These are phyloP conservation scores for Cyberlindnera nakhonratchasimensis DNA, from an alignment of 805 yeast species.

Conservation along the genomic window DNA sequence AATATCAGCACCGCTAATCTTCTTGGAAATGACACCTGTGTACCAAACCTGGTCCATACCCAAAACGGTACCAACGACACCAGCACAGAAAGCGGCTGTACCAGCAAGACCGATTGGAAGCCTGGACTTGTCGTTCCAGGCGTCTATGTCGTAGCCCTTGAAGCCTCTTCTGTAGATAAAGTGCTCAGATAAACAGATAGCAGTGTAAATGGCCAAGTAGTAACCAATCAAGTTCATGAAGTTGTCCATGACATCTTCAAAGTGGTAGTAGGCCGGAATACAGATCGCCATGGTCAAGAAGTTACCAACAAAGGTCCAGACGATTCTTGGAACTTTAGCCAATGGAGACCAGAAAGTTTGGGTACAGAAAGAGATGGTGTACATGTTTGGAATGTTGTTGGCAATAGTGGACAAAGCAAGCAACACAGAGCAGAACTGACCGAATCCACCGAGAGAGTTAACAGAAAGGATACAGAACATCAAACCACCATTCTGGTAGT, in stretches of 20 bases:
- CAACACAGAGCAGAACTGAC: slow-evolving; percentile 83
- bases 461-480: slow-evolving; percentile 73
- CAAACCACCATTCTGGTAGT: slow-evolving; percentile 73
- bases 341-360: slow-evolving; percentile 81
- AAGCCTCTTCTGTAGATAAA: slow-evolving; percentile 68
- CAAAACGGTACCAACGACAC: slow-evolving; percentile 78
- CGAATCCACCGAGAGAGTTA: slow-evolving; percentile 82
- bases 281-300: slow-evolving; percentile 78
- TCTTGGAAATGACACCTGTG: slow-evolving; percentile 59
- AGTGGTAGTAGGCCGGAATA: slow-evolving; percentile 81
- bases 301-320: slow-evolving; percentile 80
- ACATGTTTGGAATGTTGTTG: slow-evolving; percentile 91
- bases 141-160: slow-evolving; percentile 57
- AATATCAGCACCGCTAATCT: slow-evolving; percentile 84
- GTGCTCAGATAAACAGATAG: slow-evolving; percentile 77
- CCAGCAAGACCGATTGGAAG: slow-evolving; percentile 82
- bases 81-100: slow-evolving; percentile 70
- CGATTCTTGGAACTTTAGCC: slow-evolving; percentile 70
- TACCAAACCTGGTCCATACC: slow-evolving; percentile 92
- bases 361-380: slow-evolving; percentile 82
- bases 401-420: slow-evolving; percentile 84
- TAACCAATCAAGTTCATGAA: slow-evolving; percentile 92
- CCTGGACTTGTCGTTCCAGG: slow-evolving; percentile 52
- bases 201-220: slow-evolving; percentile 82
- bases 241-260: slow-evolving; percentile 68